Evolutionary conservation across 2,329 filamentous ascomycete genomes (phyloP).

Genomic region (Ascochyta viciae-villosae): DNA sequence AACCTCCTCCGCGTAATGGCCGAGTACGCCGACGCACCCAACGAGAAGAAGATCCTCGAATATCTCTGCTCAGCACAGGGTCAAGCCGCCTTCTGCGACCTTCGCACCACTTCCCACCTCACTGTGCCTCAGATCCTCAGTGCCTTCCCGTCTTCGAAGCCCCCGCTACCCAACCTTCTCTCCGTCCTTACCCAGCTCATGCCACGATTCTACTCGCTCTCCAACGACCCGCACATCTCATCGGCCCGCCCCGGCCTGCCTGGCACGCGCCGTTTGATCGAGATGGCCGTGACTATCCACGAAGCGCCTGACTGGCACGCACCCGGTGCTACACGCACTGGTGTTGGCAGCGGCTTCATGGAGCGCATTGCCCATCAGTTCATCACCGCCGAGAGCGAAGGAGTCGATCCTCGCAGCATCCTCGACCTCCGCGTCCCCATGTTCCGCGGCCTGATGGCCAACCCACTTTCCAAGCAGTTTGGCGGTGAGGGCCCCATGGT

Average conservation of each 20-base stretch:
- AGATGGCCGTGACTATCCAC: slow-evolving; percentile 96
- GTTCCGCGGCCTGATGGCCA: slow-evolving; percentile 98
- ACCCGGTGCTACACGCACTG: slow-evolving; percentile 69
- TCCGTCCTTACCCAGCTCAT: slow-evolving; percentile 85
- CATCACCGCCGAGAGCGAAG: slow-evolving; percentile 69
- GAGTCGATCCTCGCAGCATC: slow-evolving; percentile 54
- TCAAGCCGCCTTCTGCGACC: slow-evolving; percentile 88
- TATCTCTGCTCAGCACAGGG: slow-evolving; percentile 90
- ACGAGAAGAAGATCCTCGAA: slow-evolving; percentile 86
- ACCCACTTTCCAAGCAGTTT: slow-evolving; percentile 91
- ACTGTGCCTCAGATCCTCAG: slow-evolving; percentile 84
- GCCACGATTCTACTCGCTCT: slow-evolving; percentile 98
- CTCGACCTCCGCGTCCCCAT: slow-evolving; percentile 83
- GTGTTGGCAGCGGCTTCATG: slow-evolving; percentile 91
- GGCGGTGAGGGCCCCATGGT: slow-evolving; percentile 96
- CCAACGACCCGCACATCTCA: slow-evolving; percentile 89
- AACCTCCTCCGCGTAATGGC: slow-evolving; percentile 82
- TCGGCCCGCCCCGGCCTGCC: slow-evolving; percentile 72
- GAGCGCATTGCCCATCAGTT: slow-evolving; percentile 81
- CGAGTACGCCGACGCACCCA: slow-evolving; percentile 78
- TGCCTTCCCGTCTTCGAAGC: slow-evolving; percentile 91
- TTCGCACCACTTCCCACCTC: slow-evolving; percentile 85
- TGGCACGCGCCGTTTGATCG: slow-evolving; percentile 77
- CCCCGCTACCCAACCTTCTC: slow-evolving; percentile 82
- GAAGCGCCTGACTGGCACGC: slow-evolving; percentile 80